Percentiles rank a stretch among this genome's conserved stretches.
phyloP scores from a whole-genome alignment of 1,284 basidiomycete species.

The Trichosporon sp. region DNA sequence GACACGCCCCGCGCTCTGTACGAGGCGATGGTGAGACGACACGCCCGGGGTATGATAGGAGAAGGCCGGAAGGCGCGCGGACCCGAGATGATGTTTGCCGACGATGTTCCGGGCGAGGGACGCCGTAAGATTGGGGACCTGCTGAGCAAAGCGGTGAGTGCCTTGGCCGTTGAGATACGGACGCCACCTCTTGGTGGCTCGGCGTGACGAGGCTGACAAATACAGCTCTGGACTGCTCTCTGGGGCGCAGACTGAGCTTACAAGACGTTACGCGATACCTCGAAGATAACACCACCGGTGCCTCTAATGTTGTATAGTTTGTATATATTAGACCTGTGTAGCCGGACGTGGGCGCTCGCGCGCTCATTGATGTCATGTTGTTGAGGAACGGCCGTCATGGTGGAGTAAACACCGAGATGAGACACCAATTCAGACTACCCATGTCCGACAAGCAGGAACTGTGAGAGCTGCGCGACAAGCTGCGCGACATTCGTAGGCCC shows the following conservation, averaged over 20 bases:
- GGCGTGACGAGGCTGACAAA: slow-evolving; percentile 2
- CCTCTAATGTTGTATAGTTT: not conserved
- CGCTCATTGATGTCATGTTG: not conserved
- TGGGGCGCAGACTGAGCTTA: not conserved
- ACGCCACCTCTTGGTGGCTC: not conserved
- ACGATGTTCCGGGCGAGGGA: slow-evolving; percentile 40
- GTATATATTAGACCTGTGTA: not conserved
- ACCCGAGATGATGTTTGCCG: slow-evolving; percentile 41
- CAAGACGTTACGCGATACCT: not conserved
- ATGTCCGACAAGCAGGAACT: not conserved
- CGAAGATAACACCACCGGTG: too few species aligned
- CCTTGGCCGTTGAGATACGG: not conserved
- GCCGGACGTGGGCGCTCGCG: too few species aligned
- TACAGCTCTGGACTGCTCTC: slow-evolving; percentile 7
- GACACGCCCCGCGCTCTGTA: slow-evolving; percentile 50
- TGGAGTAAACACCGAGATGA: not conserved
- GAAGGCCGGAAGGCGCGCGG: slow-evolving; percentile 16
- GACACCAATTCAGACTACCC: not conserved
- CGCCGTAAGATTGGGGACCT: slow-evolving; percentile 49
- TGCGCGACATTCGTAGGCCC: slow-evolving; percentile 1
- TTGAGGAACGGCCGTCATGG: not conserved
- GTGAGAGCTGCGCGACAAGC: not conserved
- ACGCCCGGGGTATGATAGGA: slow-evolving; percentile 8
- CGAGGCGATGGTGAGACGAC: slow-evolving; percentile 38
- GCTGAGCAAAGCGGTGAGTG: slow-evolving; percentile 46